Evolutionary conservation across 257 asterid genomes (phyloP).

Genomic region (Solanum ahanhuiri): DNA sequence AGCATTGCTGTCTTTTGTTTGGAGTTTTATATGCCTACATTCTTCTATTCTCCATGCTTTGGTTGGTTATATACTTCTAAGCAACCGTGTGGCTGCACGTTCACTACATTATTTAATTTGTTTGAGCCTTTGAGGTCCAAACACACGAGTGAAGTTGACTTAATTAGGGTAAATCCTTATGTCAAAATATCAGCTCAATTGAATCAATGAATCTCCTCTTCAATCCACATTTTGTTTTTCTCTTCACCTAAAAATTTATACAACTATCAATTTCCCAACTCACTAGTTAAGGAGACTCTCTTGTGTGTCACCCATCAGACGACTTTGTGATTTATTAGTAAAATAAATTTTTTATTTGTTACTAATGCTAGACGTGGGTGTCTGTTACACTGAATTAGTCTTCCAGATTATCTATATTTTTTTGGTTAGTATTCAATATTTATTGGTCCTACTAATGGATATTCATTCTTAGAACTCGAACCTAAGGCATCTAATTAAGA

Average conservation of each 20-base stretch:
- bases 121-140: not conserved
- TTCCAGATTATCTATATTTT: not conserved
- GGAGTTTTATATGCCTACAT: not conserved
- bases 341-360: not conserved
- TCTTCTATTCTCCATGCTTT: not conserved
- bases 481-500: not conserved
- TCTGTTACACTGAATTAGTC: not conserved
- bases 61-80: not conserved
- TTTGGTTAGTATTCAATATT: not conserved
- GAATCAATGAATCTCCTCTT: not conserved
- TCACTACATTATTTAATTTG: not conserved
- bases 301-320: not conserved
- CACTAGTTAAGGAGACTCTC: not conserved
- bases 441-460: not conserved
- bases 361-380: not conserved
- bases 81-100: slow-evolving; percentile 1
- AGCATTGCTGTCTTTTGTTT: not conserved
- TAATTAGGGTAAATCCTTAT: not conserved
- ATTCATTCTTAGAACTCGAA: not conserved
- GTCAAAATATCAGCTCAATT: not conserved
- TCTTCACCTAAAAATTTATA: not conserved
- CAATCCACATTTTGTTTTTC: not conserved
- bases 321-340: not conserved
- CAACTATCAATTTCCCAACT: no score
- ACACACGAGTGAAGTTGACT: not conserved